phyloP scores from a whole-genome alignment of 495 filamentous ascomycete species.

The Staphylotrichum tortipilum region DNA sequence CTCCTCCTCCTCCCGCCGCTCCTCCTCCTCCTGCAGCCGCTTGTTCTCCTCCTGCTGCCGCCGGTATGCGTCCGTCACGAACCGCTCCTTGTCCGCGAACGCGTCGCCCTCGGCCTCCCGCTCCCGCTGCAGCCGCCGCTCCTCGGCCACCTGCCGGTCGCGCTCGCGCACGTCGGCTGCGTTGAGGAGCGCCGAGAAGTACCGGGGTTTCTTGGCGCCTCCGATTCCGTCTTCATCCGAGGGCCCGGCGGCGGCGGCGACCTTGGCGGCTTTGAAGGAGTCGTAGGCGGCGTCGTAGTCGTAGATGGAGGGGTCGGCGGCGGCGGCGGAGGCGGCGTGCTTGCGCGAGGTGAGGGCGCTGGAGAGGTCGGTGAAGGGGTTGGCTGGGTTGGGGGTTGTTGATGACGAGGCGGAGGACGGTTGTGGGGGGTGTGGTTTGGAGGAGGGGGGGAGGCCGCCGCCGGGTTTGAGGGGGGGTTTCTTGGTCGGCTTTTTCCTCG shows the following conservation, averaged over 20 bases:
- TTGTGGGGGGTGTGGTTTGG: conserved; percentile 2
- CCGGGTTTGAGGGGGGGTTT: conserved; percentile 20
- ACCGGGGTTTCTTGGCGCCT: conserved; percentile 56
- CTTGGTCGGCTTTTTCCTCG: conserved; percentile 31
- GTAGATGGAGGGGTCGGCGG: conserved; percentile 59
- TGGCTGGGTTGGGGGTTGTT: conserved; percentile 16
- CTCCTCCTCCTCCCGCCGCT: conserved; percentile 57
- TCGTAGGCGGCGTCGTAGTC: conserved; percentile 72
- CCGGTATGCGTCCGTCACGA: conserved; percentile 94
- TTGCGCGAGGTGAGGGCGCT: conserved; percentile 46
- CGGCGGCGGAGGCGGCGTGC: conserved; percentile 47
- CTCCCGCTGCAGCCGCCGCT: conserved; percentile 78
- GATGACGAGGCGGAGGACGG: neutral
- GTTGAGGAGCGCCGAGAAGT: conserved; percentile 72
- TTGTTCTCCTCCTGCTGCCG: conserved; percentile 79
- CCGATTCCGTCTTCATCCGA: conserved; percentile 30
- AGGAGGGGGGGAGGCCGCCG: neutral
- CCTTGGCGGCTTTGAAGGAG: conserved; percentile 44
- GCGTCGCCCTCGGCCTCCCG: conserved; percentile 90
- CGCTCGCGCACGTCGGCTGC: conserved; percentile 83
- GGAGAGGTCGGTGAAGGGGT: conserved; percentile 47
- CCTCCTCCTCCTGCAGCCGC: conserved; percentile 75
- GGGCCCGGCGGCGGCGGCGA: conserved; percentile 7
- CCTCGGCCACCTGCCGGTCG: conserved; percentile 77
- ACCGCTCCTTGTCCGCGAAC: conserved; percentile 91